Percentiles rank a stretch among this genome's conserved stretches.
These are phyloP conservation scores for Tylopilus sp. DNA, from an alignment of 1,284 basidiomycete species.

Conservation along the genomic window DNA sequence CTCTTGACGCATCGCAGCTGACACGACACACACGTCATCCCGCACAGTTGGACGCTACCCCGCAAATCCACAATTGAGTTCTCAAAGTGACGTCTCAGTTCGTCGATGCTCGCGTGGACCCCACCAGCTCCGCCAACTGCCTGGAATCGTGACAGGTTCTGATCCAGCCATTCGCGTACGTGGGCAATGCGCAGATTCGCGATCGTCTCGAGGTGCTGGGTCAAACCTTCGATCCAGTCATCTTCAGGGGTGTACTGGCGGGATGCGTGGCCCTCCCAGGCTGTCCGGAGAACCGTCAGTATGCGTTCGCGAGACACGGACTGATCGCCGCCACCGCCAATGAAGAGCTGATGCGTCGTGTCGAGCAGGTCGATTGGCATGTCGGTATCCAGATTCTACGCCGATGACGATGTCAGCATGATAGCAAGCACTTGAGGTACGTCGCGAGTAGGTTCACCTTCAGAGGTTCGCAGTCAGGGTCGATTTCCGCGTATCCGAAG, in stretches of 20 bases:
- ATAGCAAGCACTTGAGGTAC: fast-evolving
- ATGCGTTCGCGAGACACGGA: conserved; percentile 28
- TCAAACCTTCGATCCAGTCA: conserved; percentile 40
- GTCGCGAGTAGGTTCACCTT: conserved; percentile 36
- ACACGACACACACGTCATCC: conserved; percentile 43
- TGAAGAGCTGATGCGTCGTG: conserved; percentile 35
- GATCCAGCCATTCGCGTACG: conserved; percentile 47
- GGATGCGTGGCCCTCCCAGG: conserved; percentile 32
- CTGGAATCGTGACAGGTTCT: conserved; percentile 47
- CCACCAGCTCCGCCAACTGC: conserved; percentile 5
- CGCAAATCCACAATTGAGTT: conserved; percentile 41
- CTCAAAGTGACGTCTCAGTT: conserved; percentile 44
- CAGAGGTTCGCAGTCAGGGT: conserved; percentile 44
- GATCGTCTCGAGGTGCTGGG: conserved; percentile 36
- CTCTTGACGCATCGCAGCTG: conserved; percentile 44
- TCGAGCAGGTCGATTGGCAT: conserved; percentile 36
- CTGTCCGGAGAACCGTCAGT: conserved; percentile 29
- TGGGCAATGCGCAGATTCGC: conserved; percentile 41
- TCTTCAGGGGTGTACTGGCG: conserved; percentile 37
- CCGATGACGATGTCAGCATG: not conserved
- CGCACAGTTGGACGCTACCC: conserved; percentile 46
- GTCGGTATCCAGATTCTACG: conserved; percentile 50
- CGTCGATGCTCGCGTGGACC: conserved; percentile 43
- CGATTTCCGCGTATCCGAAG: conserved; percentile 44
- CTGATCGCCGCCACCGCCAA: conserved; percentile 28